Evolutionary conservation across 1,284 basidiomycete genomes (phyloP), one percentile per base, ranked within the genome.

Genomic region (Ceratobasidium sp.): DNA sequence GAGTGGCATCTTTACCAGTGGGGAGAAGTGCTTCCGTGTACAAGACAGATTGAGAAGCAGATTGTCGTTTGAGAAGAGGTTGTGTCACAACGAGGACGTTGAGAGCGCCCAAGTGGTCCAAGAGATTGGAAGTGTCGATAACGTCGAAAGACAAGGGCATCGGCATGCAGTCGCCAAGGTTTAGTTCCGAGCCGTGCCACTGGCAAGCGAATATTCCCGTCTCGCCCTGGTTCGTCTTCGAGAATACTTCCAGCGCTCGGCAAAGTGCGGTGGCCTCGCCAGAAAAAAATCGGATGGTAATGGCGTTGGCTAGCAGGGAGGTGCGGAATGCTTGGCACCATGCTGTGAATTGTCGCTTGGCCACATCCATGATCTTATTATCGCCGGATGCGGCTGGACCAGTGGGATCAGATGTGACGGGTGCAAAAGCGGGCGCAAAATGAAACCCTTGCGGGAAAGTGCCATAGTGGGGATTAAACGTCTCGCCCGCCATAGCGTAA

Each of bases 51-150:
- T 48, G 56, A n/a, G 69, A 51, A 9, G 43, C 31, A n/a, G 69
- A 24, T 13, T 19, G 48, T 8, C 14, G 22, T 34, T 64, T 64
- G n/a, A 61, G 58, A 13, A 72, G 46, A 19, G 69, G 69, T 24
- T 72, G 56, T 9, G 48, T 72, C 13, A 43, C 31, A 14, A 72
- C 13, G 3, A 72, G 31, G 8, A 72, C 6, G 46, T 72, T 72
- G 19, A 49, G 13, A 24, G 34, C 14, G 8, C 58, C 87, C 0
- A 86, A 48, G 68, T 86, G 83, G 77, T 88, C 87, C 16, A 80
- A 78, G n/a, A 88, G 75, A 74, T 87, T 88, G 24, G 87, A 88
- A 0, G 87, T 86, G 53, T 88, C 86, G 72, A 89, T 86, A 56
- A 88, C 82, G 63, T 87, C 82, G 80, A 88, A 89, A 14, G 43